Percentiles rank a stretch among this genome's conserved stretches.
Conservation (phyloP, 495 filamentous ascomycete species). For the Eremomyces bilateralis region DNA sequence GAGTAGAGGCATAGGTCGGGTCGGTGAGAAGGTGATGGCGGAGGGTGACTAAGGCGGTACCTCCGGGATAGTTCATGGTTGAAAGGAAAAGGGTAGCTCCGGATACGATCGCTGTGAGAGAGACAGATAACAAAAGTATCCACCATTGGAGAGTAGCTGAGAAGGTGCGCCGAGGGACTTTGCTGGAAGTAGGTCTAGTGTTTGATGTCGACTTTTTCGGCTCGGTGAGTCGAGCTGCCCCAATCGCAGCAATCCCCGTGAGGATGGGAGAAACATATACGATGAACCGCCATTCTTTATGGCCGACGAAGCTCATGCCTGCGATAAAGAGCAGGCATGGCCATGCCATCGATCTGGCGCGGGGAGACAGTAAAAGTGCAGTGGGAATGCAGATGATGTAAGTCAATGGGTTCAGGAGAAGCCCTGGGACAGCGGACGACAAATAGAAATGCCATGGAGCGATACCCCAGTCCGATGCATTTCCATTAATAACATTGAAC, state of each 20-base stretch:
- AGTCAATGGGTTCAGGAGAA: constrained; percentile 58
- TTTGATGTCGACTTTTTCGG: constrained; percentile 45
- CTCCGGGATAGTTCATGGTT: constrained; percentile 22
- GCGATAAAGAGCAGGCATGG: constrained; percentile 20
- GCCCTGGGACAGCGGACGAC: constrained; percentile 52
- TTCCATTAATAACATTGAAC: constrained; percentile 69
- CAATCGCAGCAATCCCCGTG: constrained; percentile 55
- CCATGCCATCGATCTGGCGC: background rate
- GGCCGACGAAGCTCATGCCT: constrained; percentile 46
- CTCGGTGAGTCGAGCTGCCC: no score
- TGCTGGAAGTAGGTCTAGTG: constrained; percentile 7
- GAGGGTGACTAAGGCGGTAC: constrained; percentile 12
- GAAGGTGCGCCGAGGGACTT: no score
- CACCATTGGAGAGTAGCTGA: constrained; percentile 32
- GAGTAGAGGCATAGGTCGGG: no score
- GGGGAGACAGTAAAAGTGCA: background rate
- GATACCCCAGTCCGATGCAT: constrained; percentile 67
- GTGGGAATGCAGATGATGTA: constrained; percentile 24
- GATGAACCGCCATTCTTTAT: constrained; percentile 95
- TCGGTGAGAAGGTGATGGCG: background rate
- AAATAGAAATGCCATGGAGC: constrained; percentile 74
- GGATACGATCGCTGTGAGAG: constrained; percentile 34
- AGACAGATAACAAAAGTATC: constrained; percentile 30
- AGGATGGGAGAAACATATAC: constrained; percentile 67
- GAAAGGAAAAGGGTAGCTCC: constrained; percentile 39